These are phyloP conservation scores for Chamaecrista fasciculata DNA, from an alignment of 306 rosid species.

Conservation along the genomic window DNA sequence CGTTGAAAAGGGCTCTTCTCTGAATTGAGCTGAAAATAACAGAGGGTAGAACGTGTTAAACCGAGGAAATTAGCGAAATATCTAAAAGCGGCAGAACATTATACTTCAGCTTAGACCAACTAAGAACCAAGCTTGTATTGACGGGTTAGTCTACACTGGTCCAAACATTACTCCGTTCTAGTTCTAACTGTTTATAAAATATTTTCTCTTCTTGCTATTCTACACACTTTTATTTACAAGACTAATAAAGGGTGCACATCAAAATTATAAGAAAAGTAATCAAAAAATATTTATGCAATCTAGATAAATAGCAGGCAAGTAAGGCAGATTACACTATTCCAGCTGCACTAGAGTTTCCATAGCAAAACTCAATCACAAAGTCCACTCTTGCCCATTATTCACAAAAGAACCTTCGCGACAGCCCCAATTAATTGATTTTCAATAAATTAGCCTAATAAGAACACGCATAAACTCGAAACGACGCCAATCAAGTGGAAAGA, in stretches of 20 bases:
- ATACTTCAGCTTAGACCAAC: slow-evolving; percentile 14
- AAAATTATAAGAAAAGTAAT: background rate
- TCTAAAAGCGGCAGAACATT: slow-evolving; percentile 13
- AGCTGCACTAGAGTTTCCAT: background rate
- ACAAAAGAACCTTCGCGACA: background rate
- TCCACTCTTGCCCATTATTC: background rate
- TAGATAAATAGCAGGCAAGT: background rate
- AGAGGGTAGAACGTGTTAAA: slow-evolving; percentile 19
- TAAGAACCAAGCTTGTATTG: background rate
- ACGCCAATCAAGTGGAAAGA: background rate
- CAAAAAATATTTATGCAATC: background rate
- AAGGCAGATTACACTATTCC: background rate
- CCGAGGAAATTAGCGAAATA: slow-evolving; percentile 2
- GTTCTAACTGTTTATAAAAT: too few species aligned
- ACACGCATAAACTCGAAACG: background rate
- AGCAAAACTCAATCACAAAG: background rate
- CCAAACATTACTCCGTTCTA: background rate
- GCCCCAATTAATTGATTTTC: slow-evolving; percentile 13
- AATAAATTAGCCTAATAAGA: background rate
- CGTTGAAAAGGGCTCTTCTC: slow-evolving; percentile 99
- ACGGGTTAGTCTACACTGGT: background rate
- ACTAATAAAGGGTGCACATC: slow-evolving; percentile 1
- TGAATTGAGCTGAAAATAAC: slow-evolving; percentile 75
- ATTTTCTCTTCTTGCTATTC: background rate
- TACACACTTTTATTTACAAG: background rate